Base-by-base conservation (phyloP, 805 yeast species). In the Sungouiozyma ichnusensis region DNA sequence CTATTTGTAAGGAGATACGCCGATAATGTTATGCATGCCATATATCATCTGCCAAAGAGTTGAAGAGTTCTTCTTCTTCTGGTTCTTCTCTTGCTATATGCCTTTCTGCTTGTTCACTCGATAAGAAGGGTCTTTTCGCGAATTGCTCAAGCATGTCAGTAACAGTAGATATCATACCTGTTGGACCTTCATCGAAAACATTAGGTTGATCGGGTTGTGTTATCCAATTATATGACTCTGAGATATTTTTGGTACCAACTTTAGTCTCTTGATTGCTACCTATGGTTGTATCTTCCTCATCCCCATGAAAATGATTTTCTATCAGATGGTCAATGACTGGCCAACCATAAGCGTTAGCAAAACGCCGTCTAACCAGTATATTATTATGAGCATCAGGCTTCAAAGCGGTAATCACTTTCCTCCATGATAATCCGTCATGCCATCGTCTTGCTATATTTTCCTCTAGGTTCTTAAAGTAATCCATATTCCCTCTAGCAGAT, bases 331-430 rank as follows among this genome's bases (percentile, higher is more conserved):
- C 87, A 37, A 83, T 65, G 0, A 82, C 85, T 1, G 76, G 77
- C 94, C 94, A 84, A 1, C 94, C 94, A 60, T 77, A 83, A 0
- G 90, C 92, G 63, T 84, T 84, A 4, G 94, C 81, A 67, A 85
- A 92, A 47, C 85, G 66, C 50, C 98, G 71, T 48, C 98, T 68
- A 1, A 90, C 97, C 20, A 85, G 71, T 20, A 92, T 87, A 54
- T 87, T 90, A 54, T 90, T 90, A 57, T 90, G 98, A 0, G 98
- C 96, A 60, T 90, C 98, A 0, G 97, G 96, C 48, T 78, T 74
- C 48, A 92, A 64, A 35, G 77, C 77, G 1, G 88, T 95, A 20
- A 92, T 64, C 2, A 92, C 95, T 62, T 90, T 90, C 36, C 97
- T 67, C 98, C 98, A 90, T 14, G 76, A 62, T 81, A 86, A 74